Conservation (phyloP, 208 protist genomes). For the Leishmania martiniquensis region DNA sequence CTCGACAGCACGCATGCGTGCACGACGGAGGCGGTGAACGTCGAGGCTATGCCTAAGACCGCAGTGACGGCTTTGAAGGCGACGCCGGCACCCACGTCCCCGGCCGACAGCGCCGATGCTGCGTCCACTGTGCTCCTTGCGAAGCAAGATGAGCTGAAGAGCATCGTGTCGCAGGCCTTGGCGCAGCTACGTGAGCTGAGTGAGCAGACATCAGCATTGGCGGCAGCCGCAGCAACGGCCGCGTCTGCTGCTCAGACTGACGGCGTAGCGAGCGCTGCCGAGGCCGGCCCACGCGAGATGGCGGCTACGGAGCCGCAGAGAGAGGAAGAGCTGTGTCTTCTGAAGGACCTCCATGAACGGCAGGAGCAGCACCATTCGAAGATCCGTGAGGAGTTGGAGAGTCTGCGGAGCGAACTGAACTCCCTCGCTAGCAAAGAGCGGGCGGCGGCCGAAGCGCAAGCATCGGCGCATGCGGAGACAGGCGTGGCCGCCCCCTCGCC, state of each 20-base stretch:
- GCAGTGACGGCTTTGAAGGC: background rate
- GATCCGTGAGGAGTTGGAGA: constrained; percentile 1
- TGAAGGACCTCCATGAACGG: constrained; percentile 11
- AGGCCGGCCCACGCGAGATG: background rate
- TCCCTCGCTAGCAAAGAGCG: background rate
- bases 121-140: background rate
- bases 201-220: constrained; percentile 11
- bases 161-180: constrained; percentile 9
- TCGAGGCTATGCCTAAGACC: background rate
- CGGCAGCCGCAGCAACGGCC: background rate
- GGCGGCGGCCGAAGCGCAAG: background rate
- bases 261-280: background rate
- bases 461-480: background rate
- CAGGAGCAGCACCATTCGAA: constrained; percentile 20
- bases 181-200: constrained; percentile 23
- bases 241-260: background rate
- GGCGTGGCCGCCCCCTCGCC: background rate
- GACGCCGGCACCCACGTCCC: background rate
- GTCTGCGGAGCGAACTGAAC: constrained; percentile 13
- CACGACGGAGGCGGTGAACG: background rate
- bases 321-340: constrained; percentile 17
- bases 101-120: background rate
- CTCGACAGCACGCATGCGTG: background rate
- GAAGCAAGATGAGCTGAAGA: constrained; percentile 5
- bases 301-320: background rate